These are phyloP conservation scores for Juglanconis oblonga DNA, from an alignment of 2,329 filamentous ascomycete genomes.

Conservation along the genomic window DNA sequence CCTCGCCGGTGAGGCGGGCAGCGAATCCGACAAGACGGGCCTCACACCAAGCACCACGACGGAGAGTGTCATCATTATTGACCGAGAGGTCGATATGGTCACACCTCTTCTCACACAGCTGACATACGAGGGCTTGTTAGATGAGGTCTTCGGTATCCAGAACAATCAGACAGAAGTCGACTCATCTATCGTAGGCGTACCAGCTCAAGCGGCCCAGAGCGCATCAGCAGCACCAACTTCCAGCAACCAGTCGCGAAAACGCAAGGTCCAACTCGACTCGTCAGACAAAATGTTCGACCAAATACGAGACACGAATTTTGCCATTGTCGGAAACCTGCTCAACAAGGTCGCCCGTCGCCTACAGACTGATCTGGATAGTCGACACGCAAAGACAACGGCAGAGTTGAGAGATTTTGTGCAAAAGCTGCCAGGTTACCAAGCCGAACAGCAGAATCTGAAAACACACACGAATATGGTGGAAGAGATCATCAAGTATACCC, in stretches of 20 bases:
- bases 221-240: slow-evolving; percentile 55
- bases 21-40: slow-evolving; percentile 59
- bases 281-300: slow-evolving; percentile 86
- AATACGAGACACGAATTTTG: slow-evolving; percentile 89
- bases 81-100: slow-evolving; percentile 91
- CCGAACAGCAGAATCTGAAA: slow-evolving; percentile 89
- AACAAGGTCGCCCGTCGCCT: slow-evolving; percentile 89
- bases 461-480: slow-evolving; percentile 89
- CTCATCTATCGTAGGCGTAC: slow-evolving; percentile 79
- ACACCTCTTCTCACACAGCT: slow-evolving; percentile 90
- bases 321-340: slow-evolving; percentile 82
- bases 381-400: slow-evolving; percentile 83
- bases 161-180: slow-evolving; percentile 94
- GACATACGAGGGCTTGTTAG: slow-evolving; percentile 93
- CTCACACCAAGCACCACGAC: slow-evolving; percentile 82
- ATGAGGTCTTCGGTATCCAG: slow-evolving; percentile 87
- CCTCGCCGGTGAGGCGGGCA: slow-evolving; percentile 71
- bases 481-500: slow-evolving; percentile 91
- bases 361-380: slow-evolving; percentile 80
- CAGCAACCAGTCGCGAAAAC: slow-evolving; percentile 63
- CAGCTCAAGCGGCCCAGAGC: slow-evolving; percentile 54
- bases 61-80: slow-evolving; percentile 90
- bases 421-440: slow-evolving; percentile 86
- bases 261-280: slow-evolving; percentile 84
- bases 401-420: slow-evolving; percentile 95